Conservation (phyloP, 768 basidiomycete genomes). For the Thelephora aurantiotincta region DNA sequence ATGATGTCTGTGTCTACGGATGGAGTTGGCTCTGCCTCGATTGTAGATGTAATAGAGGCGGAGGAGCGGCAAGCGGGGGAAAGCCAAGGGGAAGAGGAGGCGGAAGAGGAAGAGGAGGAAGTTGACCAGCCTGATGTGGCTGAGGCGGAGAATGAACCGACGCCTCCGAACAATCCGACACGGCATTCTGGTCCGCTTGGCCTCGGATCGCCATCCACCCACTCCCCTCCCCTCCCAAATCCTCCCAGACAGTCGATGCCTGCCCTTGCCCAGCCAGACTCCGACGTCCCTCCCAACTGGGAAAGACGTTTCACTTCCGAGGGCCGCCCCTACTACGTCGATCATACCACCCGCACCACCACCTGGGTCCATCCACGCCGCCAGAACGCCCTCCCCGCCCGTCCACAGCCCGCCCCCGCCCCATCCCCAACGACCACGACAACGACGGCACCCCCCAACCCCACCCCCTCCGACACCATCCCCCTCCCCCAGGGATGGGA, state of each 20-base stretch:
- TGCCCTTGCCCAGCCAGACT: slow-evolving; percentile 24
- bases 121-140: no score
- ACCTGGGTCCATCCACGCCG: slow-evolving; percentile 57
- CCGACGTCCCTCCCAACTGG: slow-evolving; percentile 64
- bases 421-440: slow-evolving; percentile 11
- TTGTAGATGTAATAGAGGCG: no score
- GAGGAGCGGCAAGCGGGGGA: slow-evolving; percentile 59
- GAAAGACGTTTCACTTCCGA: slow-evolving; percentile 66
- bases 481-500: slow-evolving; percentile 88
- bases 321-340: slow-evolving; percentile 73
- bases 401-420: slow-evolving; percentile 12
- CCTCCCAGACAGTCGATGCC: slow-evolving; percentile 12
- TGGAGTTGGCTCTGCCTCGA: no score
- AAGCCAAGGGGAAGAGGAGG: slow-evolving; percentile 41
- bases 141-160: no score
- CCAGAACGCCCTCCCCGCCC: slow-evolving; percentile 9
- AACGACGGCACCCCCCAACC: not conserved
- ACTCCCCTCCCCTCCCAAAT: slow-evolving; percentile 5
- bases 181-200: no score
- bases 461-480: slow-evolving; percentile 23
- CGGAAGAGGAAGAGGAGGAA: slow-evolving; percentile 7
- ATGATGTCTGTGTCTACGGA: slow-evolving; percentile 95
- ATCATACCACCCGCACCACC: slow-evolving; percentile 70
- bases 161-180: no score
- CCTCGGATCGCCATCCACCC: not conserved